Conservation (phyloP, 345 rosid species). For the Dipteronia dyeriana region DNA sequence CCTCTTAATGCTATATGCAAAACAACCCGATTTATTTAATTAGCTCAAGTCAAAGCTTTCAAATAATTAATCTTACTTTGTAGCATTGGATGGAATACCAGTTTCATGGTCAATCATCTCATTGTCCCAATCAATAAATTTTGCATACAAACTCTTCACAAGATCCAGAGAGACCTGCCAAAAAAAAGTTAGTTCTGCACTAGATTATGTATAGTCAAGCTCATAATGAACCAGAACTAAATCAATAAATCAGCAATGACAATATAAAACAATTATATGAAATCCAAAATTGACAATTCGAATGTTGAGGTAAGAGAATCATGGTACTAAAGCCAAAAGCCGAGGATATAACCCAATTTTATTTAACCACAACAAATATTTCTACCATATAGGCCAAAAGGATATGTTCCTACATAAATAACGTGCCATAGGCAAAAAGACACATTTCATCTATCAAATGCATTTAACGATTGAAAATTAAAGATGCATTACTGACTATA, state of each 20-base stretch:
- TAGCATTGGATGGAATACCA: slow-evolving; percentile 73
- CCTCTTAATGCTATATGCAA: slow-evolving; percentile 21
- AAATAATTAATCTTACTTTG: slow-evolving; percentile 68
- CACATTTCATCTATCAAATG: neutral
- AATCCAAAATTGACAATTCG: slow-evolving; percentile 7
- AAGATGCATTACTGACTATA: no score
- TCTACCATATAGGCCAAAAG: neutral
- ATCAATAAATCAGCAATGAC: neutral
- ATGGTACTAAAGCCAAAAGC: neutral
- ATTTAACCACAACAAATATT: slow-evolving; percentile 7
- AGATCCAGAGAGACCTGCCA: slow-evolving; percentile 93
- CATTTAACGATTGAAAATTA: no score
- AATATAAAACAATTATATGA: neutral
- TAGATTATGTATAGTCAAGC: neutral
- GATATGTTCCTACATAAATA: neutral
- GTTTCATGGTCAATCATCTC: slow-evolving; percentile 91
- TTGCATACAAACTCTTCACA: slow-evolving; percentile 91
- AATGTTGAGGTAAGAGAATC: neutral
- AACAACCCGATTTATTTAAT: neutral
- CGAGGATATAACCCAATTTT: neutral
- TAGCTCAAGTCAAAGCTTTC: slow-evolving; percentile 7
- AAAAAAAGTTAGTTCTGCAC: neutral
- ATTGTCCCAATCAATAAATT: slow-evolving; percentile 89
- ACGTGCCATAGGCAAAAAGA: neutral
- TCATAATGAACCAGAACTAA: neutral